A percentile compares a stretch with the other conserved stretches of the same genome.
phyloP scores from a whole-genome alignment of 179 eudicot genomes.

The Nepenthes alata region DNA sequence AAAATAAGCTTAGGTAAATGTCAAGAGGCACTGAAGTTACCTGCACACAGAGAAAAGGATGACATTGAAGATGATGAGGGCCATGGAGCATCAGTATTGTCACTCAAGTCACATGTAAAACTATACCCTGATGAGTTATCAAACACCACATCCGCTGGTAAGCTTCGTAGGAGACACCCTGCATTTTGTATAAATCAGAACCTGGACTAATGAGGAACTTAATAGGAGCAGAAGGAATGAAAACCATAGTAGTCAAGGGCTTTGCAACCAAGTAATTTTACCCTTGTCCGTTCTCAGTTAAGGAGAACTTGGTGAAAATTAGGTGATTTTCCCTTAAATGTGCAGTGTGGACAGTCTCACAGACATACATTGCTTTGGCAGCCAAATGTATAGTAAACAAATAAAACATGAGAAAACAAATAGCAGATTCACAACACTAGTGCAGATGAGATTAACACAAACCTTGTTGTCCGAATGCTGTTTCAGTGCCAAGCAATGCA shows the following conservation, averaged over 20 bases:
- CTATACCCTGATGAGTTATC: slow-evolving; percentile 79
- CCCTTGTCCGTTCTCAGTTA: neutral
- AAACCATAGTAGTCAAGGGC: neutral
- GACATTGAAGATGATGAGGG: slow-evolving; percentile 80
- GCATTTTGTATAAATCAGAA: slow-evolving; percentile 14
- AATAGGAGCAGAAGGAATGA: neutral
- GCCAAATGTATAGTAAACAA: too few relatives aligned
- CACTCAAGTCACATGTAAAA: slow-evolving; percentile 85
- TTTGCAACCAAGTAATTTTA: neutral
- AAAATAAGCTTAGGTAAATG: neutral
- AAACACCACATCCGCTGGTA: slow-evolving; percentile 66
- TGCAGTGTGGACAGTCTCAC: too few relatives aligned
- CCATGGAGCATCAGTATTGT: slow-evolving; percentile 97
- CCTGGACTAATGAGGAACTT: neutral
- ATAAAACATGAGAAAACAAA: neutral
- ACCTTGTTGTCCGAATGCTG: slow-evolving; percentile 85
- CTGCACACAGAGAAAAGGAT: slow-evolving; percentile 78
- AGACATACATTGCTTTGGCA: too few relatives aligned
- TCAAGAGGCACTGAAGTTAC: slow-evolving; percentile 1
- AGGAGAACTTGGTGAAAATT: too few relatives aligned
- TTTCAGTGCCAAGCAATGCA: slow-evolving; percentile 24
- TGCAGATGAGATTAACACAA: slow-evolving; percentile 8
- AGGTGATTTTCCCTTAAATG: neutral
- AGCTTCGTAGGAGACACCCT: slow-evolving; percentile 92
- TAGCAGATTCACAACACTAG: neutral